These are phyloP conservation scores for Suhomyces pyralidae DNA, from an alignment of 805 yeast genomes.

Conservation along the genomic window DNA sequence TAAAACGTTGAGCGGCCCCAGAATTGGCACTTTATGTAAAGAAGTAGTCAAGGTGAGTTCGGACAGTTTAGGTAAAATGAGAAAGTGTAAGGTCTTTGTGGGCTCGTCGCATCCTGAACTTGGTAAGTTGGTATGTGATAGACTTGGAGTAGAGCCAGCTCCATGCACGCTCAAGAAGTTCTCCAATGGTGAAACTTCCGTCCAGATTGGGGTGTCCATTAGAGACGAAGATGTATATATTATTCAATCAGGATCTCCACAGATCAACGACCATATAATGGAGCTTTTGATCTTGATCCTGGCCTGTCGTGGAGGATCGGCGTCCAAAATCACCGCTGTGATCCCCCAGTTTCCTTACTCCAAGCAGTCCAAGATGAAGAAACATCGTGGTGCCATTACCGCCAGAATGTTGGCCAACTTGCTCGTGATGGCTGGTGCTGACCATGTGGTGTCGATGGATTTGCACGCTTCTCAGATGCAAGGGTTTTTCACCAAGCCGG, in stretches of 20 bases:
- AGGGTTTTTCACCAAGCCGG: constrained; percentile 96
- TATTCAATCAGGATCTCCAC: constrained; percentile 85
- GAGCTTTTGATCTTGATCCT: constrained; percentile 88
- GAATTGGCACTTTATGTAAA: not conserved
- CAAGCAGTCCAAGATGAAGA: constrained; percentile 96
- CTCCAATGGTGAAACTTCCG: constrained; percentile 96
- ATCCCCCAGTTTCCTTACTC: constrained; percentile 98
- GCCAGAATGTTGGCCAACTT: constrained; percentile 97
- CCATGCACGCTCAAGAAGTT: constrained; percentile 89
- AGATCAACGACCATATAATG: constrained; percentile 91
- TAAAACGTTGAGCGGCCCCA: not conserved
- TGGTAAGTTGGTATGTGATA: constrained; percentile 84
- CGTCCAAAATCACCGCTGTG: constrained; percentile 95
- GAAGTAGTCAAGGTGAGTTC: constrained; percentile 2
- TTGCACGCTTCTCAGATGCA: constrained; percentile 97
- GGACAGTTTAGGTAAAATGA: constrained; percentile 50
- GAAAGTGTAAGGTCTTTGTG: constrained; percentile 94
- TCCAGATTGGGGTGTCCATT: constrained; percentile 90
- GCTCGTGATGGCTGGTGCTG: constrained; percentile 97
- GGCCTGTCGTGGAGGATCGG: constrained; percentile 97
- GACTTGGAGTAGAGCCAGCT: constrained; percentile 90
- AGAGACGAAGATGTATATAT: constrained; percentile 96
- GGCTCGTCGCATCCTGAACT: constrained; percentile 96
- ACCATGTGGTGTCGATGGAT: constrained; percentile 97
- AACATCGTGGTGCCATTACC: constrained; percentile 97